Conservation (phyloP, 2,329 filamentous ascomycete genomes). For the Fusarium buharicum region DNA sequence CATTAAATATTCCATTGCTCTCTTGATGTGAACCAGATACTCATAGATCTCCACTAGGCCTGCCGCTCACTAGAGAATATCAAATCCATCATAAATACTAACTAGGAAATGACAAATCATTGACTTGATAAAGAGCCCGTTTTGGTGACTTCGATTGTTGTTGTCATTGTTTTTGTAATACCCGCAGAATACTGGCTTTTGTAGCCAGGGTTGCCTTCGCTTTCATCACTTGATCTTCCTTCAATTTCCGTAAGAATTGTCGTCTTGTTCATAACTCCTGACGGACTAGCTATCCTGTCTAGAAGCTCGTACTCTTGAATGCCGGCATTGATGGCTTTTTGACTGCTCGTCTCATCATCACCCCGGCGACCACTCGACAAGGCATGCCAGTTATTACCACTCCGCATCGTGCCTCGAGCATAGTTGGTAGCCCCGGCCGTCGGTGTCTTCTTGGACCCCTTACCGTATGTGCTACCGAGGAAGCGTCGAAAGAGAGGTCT, state of each 20-base stretch:
- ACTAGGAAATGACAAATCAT: no score
- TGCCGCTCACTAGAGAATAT: no score
- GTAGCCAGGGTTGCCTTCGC: conserved; percentile 18
- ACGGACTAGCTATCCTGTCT: conserved; percentile 28
- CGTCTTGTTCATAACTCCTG: conserved; percentile 24
- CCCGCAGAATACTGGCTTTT: conserved; percentile 17
- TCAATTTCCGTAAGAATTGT: conserved; percentile 39
- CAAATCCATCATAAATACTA: no score
- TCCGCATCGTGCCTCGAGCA: conserved; percentile 41
- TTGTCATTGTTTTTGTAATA: conserved; percentile 48
- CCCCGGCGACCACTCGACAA: conserved; percentile 37
- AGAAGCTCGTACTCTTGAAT: conserved; percentile 45
- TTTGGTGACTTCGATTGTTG: conserved; percentile 40
- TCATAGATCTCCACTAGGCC: no score
- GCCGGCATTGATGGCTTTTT: conserved; percentile 42
- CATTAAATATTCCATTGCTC: no score
- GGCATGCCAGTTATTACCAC: conserved; percentile 41
- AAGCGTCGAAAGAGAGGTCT: conserved; percentile 50
- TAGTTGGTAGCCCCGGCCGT: conserved; percentile 41
- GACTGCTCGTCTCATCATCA: conserved; percentile 45
- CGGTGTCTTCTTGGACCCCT: conserved; percentile 44
- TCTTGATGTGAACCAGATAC: no score
- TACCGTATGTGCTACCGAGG: conserved; percentile 48
- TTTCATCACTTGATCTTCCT: conserved; percentile 43
- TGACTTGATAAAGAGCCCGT: not conserved